Evolutionary conservation across 108 stramenopile genomes (phyloP).

Genomic region (Nannochloropsis oceanica): DNA sequence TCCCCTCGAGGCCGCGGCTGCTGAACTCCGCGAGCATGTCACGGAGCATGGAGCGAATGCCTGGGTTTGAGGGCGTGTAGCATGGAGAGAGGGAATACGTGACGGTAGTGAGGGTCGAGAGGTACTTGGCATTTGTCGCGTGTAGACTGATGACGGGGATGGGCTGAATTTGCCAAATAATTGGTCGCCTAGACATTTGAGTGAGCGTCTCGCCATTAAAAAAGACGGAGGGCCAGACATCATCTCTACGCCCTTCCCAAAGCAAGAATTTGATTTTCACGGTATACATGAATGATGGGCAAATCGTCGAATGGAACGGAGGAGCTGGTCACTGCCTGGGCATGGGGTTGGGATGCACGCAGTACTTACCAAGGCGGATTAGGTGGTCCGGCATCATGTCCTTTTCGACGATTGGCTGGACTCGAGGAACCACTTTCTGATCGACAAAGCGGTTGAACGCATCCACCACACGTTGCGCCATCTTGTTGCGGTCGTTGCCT

Average conservation of each 20-base stretch:
- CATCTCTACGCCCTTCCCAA: neutral
- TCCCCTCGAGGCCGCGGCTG: neutral
- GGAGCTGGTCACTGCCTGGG: neutral
- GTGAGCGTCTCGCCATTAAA: too few species aligned
- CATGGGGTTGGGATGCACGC: too few species aligned
- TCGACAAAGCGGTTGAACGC: neutral
- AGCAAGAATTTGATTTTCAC: neutral
- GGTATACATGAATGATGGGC: neutral
- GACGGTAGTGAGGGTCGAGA: too few species aligned
- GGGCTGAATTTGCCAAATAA: too few species aligned
- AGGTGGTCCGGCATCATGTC: conserved; percentile 37
- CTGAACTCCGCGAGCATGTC: neutral
- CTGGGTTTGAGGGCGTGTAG: neutral
- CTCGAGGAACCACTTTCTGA: neutral
- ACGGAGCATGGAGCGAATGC: neutral
- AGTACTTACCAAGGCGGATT: conserved; percentile 27
- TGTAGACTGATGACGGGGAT: too few species aligned
- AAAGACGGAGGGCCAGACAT: neutral
- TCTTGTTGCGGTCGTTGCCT: neutral
- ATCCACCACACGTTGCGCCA: neutral
- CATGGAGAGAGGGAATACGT: too few species aligned
- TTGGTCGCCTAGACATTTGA: too few species aligned
- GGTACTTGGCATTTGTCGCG: too few species aligned
- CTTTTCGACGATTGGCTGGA: conserved; percentile 32
- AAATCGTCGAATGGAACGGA: neutral